phyloP scores from a whole-genome alignment of 331 rosid species.

The Malus hybrid region DNA sequence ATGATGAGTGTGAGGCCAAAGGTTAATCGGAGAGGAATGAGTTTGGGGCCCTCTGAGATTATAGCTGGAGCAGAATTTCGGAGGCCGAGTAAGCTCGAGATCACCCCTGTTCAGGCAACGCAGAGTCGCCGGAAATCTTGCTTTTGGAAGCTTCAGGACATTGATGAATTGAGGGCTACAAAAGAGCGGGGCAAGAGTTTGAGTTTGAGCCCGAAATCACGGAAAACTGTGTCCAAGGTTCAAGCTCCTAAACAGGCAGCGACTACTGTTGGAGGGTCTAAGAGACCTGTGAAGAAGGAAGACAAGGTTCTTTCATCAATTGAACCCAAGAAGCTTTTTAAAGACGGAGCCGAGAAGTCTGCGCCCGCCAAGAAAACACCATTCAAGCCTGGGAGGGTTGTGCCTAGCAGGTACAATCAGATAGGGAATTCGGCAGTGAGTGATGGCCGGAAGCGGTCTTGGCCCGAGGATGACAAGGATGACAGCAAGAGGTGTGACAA shows the following conservation, averaged over 20 bases:
- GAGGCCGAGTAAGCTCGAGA: slow-evolving; percentile 39
- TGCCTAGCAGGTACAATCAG: slow-evolving; percentile 73
- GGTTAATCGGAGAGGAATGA: slow-evolving; percentile 45
- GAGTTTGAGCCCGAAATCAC: slow-evolving; percentile 50
- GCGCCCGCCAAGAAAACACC: slow-evolving; percentile 33
- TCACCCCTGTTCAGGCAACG: slow-evolving; percentile 34
- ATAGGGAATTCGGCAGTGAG: slow-evolving; percentile 16
- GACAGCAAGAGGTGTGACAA: slow-evolving; percentile 37
- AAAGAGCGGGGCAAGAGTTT: slow-evolving; percentile 43
- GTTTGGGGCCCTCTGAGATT: slow-evolving; percentile 74
- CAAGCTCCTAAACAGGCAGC: slow-evolving; percentile 35
- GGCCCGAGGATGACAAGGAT: slow-evolving; percentile 56
- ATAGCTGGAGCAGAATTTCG: slow-evolving; percentile 23
- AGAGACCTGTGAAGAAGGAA: slow-evolving; percentile 45
- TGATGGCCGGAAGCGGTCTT: slow-evolving; percentile 64
- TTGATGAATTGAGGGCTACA: slow-evolving; percentile 35
- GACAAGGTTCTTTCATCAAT: slow-evolving; percentile 32
- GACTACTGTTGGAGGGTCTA: slow-evolving; percentile 36
- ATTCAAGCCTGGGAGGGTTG: slow-evolving; percentile 57
- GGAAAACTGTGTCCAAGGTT: slow-evolving; percentile 34
- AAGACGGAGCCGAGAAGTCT: slow-evolving; percentile 49
- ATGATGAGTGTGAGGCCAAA: slow-evolving; percentile 25
- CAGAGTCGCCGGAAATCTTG: slow-evolving; percentile 78
- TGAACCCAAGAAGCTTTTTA: slow-evolving; percentile 79
- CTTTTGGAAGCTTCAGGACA: slow-evolving; percentile 61